Evolutionary conservation across 495 filamentous ascomycete species (phyloP).

Genomic region (Aspergillus mulundensis): DNA sequence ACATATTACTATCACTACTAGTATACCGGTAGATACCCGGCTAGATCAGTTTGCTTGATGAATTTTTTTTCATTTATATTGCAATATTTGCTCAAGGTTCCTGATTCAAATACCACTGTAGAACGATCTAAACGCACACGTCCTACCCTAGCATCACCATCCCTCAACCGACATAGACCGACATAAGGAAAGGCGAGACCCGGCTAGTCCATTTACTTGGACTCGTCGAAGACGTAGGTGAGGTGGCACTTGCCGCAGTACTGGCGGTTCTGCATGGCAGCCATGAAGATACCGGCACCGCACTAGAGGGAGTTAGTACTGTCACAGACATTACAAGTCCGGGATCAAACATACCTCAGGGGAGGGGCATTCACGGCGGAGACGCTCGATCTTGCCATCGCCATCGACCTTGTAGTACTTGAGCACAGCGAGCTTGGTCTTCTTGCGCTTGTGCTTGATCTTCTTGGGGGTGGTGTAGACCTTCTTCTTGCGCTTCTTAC

Average conservation of each 20-base stretch:
- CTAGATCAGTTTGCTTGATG: constrained; percentile 8
- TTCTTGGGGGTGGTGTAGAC: constrained; percentile 99
- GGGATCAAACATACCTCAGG: constrained; percentile 65
- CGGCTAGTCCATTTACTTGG: constrained; percentile 45
- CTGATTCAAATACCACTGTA: constrained; percentile 1
- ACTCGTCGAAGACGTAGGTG: constrained; percentile 98
- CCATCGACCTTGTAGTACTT: constrained; percentile 99
- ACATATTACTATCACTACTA: constrained; percentile 4
- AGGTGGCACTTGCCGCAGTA: constrained; percentile 99
- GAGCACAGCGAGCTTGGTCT: constrained; percentile 98
- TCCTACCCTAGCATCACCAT: constrained; percentile 16
- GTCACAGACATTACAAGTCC: not conserved
- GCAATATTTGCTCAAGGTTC: constrained; percentile 9
- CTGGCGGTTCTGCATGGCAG: constrained; percentile 98
- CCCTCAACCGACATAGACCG: constrained; percentile 20
- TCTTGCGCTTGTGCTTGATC: constrained; percentile 99
- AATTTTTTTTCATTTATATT: constrained; percentile 19
- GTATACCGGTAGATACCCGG: constrained; percentile 4
- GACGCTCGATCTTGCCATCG: constrained; percentile 99
- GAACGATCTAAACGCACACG: constrained; percentile 19
- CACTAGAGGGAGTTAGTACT: constrained; percentile 52
- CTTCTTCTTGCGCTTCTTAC: constrained; percentile 99
- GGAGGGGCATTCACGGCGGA: constrained; percentile 92
- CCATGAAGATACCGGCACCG: constrained; percentile 99
- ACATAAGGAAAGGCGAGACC: constrained; percentile 20